Evolutionary conservation across 345 rosid genomes (phyloP).

Genomic region (Draba incana): DNA sequence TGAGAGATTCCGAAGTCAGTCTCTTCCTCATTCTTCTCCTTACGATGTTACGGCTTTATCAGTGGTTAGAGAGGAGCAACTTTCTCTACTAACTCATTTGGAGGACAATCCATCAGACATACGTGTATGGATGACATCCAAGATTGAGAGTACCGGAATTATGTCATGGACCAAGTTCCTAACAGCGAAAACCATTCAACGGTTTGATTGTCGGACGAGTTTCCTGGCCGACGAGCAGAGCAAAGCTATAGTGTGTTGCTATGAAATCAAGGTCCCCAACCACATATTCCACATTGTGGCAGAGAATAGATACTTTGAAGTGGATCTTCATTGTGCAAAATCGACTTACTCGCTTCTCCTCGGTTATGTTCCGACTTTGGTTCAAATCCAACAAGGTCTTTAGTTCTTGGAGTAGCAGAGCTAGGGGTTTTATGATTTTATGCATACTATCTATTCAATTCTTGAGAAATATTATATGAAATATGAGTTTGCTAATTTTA

Average conservation of each 20-base stretch:
- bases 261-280: not conserved
- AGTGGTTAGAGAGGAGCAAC: constrained; percentile 26
- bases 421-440: no score
- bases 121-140: not conserved
- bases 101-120: no score
- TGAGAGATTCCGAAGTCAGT: not conserved
- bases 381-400: not conserved
- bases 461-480: no score
- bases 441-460: no score
- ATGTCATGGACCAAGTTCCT: constrained; percentile 17
- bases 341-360: not conserved
- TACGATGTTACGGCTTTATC: not conserved
- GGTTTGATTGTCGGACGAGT: no score
- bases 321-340: not conserved
- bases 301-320: not conserved
- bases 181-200: not conserved
- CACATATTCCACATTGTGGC: not conserved
- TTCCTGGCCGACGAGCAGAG: no score
- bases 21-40: not conserved
- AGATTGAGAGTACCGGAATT: not conserved
- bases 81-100: no score
- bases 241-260: not conserved
- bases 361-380: constrained; percentile 5
- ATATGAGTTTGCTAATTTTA: no score
- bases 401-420: not conserved